These are phyloP conservation scores for Serendipita sp. DNA, from an alignment of 768 basidiomycete species.

Conservation along the genomic window DNA sequence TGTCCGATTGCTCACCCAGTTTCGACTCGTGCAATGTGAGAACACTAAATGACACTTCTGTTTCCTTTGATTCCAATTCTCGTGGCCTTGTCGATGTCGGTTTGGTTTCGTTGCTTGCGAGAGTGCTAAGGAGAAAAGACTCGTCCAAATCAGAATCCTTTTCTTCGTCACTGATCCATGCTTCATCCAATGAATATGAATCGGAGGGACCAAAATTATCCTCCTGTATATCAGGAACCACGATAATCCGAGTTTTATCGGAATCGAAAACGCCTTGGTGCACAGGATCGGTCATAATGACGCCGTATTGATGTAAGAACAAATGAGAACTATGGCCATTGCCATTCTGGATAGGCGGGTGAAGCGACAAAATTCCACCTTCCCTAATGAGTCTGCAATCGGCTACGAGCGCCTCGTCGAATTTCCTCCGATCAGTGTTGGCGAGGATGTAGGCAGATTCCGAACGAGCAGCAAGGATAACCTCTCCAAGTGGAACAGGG, in stretches of 20 bases:
- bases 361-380: conserved; percentile 7
- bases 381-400: conserved; percentile 7
- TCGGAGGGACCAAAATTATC: conserved; percentile 11
- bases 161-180: conserved; percentile 13
- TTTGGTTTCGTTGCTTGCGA: not conserved
- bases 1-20: conserved; percentile 26
- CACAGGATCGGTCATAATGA: conserved; percentile 54
- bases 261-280: conserved; percentile 46
- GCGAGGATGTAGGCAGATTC: not conserved
- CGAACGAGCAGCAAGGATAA: not conserved
- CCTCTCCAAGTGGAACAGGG: not conserved
- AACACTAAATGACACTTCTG: conserved; percentile 18
- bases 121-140: conserved; percentile 9
- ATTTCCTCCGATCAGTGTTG: too few relatives aligned
- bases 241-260: conserved; percentile 37
- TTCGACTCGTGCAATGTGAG: conserved; percentile 21
- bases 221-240: conserved; percentile 23
- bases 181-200: conserved; percentile 9
- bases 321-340: not conserved
- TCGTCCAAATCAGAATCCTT: conserved; percentile 11
- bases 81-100: not conserved
- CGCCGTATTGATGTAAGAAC: conserved; percentile 17
- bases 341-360: not conserved
- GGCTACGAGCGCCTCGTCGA: not conserved
- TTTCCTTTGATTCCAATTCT: too few relatives aligned